Evolutionary conservation across 805 yeast genomes (phyloP).

Genomic region (Sugiyamaella smithiae): DNA sequence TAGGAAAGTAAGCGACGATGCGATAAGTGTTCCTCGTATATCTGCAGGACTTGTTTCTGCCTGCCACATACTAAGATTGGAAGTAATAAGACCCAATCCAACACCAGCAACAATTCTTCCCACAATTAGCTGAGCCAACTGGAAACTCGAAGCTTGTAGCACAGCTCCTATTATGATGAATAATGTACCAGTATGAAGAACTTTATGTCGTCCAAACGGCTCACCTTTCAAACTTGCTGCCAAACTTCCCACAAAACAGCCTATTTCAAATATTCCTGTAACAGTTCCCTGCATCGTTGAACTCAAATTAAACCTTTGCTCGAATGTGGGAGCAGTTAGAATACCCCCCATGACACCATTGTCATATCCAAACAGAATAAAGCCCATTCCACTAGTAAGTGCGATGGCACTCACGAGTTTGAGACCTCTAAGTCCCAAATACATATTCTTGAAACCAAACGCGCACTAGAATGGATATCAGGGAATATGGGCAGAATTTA

Average conservation of each 20-base stretch:
- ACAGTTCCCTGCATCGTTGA: conserved; percentile 74
- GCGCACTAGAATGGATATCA: no score
- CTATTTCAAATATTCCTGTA: conserved; percentile 55
- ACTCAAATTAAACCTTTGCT: no score
- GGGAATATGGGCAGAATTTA: no score
- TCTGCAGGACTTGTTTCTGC: conserved; percentile 68
- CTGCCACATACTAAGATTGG: conserved; percentile 80
- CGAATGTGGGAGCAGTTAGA: no score
- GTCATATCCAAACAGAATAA: no score
- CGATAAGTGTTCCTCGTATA: conserved; percentile 53
- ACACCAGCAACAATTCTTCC: conserved; percentile 73
- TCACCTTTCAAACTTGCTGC: conserved; percentile 49
- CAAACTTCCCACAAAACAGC: conserved; percentile 55
- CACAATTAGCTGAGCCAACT: conserved; percentile 31
- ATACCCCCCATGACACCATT: no score
- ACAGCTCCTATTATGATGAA: conserved; percentile 50
- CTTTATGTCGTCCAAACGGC: conserved; percentile 46
- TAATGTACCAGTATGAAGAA: conserved; percentile 47
- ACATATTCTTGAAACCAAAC: no score
- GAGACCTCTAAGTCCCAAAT: no score
- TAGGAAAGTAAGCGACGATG: conserved; percentile 20
- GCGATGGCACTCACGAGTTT: no score
- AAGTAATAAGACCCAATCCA: conserved; percentile 73
- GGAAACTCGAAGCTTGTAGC: conserved; percentile 39
- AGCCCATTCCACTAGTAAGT: no score